Evolutionary conservation across 805 yeast species (phyloP), one percentile per base, ranked within the genome.

Genomic region (Suhomyces tanzawaensis): DNA sequence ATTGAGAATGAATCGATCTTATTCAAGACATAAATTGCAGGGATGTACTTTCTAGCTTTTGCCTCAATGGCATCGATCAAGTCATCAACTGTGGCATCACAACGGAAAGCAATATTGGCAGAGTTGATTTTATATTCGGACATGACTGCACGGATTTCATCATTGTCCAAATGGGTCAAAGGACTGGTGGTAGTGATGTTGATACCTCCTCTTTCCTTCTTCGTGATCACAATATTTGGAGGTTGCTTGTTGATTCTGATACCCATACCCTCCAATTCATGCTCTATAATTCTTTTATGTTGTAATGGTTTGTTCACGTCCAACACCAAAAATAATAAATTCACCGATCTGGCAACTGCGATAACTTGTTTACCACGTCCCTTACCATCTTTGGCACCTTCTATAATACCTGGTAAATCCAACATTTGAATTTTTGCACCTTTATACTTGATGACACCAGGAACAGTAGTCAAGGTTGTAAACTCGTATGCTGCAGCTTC

Each of bases 401-500:
- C 93, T 55, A 85, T 85, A 51, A 85, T 85, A 59, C 95, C 95
- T 7, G 95, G 95, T 46, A 85, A 76, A 75, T 85, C 95, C 53
- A 85, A 66, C 95, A 93, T 88, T 70, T 93, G 99, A 48, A 93
- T 83, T 69, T 88, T 91, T 37, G 99, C 98, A 56, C 99, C 99
- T 52, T 90, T 87, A 58, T 88, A 91, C 64, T 85, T 83, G 57
- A 93, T 89, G 29, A 88, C 87, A 64, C 99, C 98, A 0, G 98
- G 98, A 40, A 93, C 98, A 0, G 99, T 91, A 19, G 97, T 93
- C 58, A 93, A 76, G 0, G 99, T 93, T 19, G 99, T 93, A 71
- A 93, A 93, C 65, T 93, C 99, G 58, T 91, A 91, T 4, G 88
- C 98, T 8, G 98, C 97, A n/a, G 84, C 96, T 64, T 91, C 99